phyloP scores from a whole-genome alignment of 148 eudicot genomes.

The Rhododendron ovatum region DNA sequence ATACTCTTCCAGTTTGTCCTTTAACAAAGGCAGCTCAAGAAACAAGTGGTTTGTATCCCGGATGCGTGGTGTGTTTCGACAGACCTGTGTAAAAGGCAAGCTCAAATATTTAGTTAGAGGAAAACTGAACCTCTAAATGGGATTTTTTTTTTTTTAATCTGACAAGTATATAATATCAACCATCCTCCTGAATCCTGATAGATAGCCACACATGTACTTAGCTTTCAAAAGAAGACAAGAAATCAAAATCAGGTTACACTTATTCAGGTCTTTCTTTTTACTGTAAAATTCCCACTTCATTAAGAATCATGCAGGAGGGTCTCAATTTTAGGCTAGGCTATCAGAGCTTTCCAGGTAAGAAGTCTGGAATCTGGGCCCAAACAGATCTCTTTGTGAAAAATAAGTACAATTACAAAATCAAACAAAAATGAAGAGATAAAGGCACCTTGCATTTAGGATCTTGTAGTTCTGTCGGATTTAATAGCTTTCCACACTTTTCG shows the following conservation, averaged over 20 bases:
- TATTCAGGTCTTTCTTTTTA: background rate
- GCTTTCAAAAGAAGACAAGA: background rate
- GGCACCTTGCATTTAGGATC: conserved; percentile 77
- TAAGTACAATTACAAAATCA: background rate
- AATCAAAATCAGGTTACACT: background rate
- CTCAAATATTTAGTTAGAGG: background rate
- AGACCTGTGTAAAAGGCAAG: conserved; percentile 37
- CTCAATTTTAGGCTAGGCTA: background rate
- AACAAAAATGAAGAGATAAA: background rate
- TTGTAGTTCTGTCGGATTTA: conserved; percentile 73
- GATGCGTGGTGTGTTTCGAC: conserved; percentile 56
- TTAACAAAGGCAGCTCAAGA: conserved; percentile 72
- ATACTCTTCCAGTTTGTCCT: conserved; percentile 59
- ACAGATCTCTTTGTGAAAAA: background rate
- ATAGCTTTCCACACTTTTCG: conserved; percentile 76
- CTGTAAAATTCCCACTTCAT: background rate
- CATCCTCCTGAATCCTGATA: background rate
- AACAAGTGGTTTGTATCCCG: conserved; percentile 83
- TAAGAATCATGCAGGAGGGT: background rate
- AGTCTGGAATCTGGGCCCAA: background rate
- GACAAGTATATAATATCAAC: background rate
- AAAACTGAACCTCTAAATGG: background rate
- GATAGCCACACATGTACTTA: background rate
- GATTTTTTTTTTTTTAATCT: background rate
- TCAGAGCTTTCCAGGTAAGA: background rate